Conservation (phyloP, 1,284 basidiomycete species). For the Cutaneotrichosporon spelunceum region DNA sequence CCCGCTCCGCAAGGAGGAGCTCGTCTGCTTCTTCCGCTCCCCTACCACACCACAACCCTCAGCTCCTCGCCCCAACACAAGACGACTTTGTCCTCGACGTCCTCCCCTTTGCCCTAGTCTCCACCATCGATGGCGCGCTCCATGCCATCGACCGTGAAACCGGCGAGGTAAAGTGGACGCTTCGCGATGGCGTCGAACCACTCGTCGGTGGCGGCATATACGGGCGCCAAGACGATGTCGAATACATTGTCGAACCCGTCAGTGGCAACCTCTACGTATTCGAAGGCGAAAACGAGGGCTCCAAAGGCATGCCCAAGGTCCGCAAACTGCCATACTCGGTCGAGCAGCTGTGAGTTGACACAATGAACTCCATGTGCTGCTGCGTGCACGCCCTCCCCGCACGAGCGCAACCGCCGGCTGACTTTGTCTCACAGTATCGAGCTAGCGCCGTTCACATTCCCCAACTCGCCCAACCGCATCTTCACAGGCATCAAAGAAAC, state of each 20-base stretch:
- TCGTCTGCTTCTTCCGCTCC: constrained; percentile 1
- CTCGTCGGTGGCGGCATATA: constrained; percentile 42
- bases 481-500: constrained; percentile 51
- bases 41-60: not conserved
- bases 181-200: constrained; percentile 45
- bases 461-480: constrained; percentile 43
- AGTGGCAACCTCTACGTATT: constrained; percentile 49
- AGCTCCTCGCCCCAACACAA: not conserved
- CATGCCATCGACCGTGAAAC: constrained; percentile 49
- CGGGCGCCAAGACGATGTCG: constrained; percentile 28
- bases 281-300: constrained; percentile 32
- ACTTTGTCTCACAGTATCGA: constrained; percentile 41
- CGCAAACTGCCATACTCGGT: constrained; percentile 49
- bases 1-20: constrained; percentile 5
- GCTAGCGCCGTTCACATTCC: constrained; percentile 49
- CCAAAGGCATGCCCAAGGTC: constrained; percentile 36
- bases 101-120: constrained; percentile 48
- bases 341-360: constrained; percentile 47
- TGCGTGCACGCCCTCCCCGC: not conserved
- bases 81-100: constrained; percentile 46
- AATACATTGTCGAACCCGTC: constrained; percentile 51
- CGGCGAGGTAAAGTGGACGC: constrained; percentile 42
- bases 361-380: not conserved
- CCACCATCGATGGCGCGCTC: constrained; percentile 50
- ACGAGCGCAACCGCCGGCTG: not conserved